Conservation (phyloP, 805 yeast genomes). For the Wickerhamiella vanderwaltii region DNA sequence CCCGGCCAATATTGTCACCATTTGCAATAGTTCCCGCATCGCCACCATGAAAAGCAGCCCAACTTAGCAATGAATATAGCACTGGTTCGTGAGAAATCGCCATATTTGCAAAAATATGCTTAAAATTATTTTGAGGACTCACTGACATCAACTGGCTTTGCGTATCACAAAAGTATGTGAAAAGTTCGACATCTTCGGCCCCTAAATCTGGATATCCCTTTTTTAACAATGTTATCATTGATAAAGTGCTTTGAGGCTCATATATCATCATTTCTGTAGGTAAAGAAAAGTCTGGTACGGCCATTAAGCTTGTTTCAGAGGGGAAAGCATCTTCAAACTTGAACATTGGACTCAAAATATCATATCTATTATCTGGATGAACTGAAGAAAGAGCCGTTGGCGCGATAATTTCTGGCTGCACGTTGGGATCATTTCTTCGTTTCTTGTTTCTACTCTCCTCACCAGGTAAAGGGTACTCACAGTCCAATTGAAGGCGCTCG, state of each 20-base stretch:
- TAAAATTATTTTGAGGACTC: slow-evolving; percentile 41
- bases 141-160: slow-evolving; percentile 38
- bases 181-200: slow-evolving; percentile 33
- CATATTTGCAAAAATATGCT: slow-evolving; percentile 40
- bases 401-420: too few species aligned
- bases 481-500: slow-evolving; percentile 45
- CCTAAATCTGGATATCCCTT: slow-evolving; percentile 27
- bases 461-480: slow-evolving; percentile 69
- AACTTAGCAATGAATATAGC: slow-evolving; percentile 42
- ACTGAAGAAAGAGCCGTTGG: neutral
- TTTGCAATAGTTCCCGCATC: slow-evolving; percentile 18
- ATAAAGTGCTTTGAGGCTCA: neutral
- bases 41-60: slow-evolving; percentile 36
- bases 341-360: slow-evolving; percentile 3
- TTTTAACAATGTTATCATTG: slow-evolving; percentile 5
- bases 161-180: slow-evolving; percentile 39
- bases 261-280: neutral
- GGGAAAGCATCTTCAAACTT: neutral
- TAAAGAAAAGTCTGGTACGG: slow-evolving; percentile 5
- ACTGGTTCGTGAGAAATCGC: slow-evolving; percentile 40
- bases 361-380: neutral
- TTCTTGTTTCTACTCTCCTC: slow-evolving; percentile 37
- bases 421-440: neutral
- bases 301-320: neutral
- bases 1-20: slow-evolving; percentile 24